Evolutionary conservation across 495 filamentous ascomycete species (phyloP).

Genomic region (Glonium stellatum): DNA sequence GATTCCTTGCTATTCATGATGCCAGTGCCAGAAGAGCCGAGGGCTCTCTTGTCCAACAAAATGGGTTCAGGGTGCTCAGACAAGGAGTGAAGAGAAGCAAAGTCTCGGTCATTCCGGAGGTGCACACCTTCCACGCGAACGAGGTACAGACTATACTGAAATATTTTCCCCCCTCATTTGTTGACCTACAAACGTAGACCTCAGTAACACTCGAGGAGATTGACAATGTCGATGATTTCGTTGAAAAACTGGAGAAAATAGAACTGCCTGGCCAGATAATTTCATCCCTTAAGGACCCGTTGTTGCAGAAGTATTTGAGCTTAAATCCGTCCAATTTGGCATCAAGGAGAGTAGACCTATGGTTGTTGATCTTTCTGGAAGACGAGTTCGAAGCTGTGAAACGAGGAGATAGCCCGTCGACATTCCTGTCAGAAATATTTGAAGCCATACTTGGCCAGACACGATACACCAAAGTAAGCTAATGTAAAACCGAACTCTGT

Average conservation of each 20-base stretch:
- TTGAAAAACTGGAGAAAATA: conserved; percentile 68
- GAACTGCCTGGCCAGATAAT: conserved; percentile 76
- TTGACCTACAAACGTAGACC: conserved; percentile 33
- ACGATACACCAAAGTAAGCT: conserved; percentile 44
- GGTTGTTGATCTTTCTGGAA: conserved; percentile 29
- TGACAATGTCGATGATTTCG: conserved; percentile 62
- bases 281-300: conserved; percentile 64
- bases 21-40: conserved; percentile 36
- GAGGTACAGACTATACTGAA: conserved; percentile 42
- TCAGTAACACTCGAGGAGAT: conserved; percentile 73
- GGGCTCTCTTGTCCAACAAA: conserved; percentile 22
- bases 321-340: conserved; percentile 51
- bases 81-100: conserved; percentile 40
- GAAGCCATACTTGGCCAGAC: conserved; percentile 39
- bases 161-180: neutral
- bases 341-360: conserved; percentile 24
- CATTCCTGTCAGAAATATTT: conserved; percentile 19
- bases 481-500: neutral
- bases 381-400: conserved; percentile 22
- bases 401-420: conserved; percentile 4
- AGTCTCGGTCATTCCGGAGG: conserved; percentile 52
- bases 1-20: conserved; percentile 59
- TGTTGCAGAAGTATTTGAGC: conserved; percentile 69
- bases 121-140: conserved; percentile 66
- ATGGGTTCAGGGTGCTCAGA: conserved; percentile 49